phyloP scores from a whole-genome alignment of 2,329 filamentous ascomycete species.

The Bipolaris zeicola region DNA sequence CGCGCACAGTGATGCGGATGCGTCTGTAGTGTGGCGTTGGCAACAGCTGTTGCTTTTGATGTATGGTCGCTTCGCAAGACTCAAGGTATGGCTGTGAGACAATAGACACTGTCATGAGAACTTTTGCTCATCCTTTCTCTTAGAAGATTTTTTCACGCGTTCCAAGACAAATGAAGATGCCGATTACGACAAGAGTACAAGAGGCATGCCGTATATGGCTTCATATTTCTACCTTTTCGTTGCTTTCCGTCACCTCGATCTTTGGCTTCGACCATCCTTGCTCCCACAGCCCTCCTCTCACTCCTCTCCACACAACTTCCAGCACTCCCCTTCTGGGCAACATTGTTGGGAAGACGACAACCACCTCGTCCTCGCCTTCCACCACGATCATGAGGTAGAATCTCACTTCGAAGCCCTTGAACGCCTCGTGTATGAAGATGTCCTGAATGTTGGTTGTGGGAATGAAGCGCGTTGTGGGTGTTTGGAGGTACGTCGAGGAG shows the following conservation, averaged over 20 bases:
- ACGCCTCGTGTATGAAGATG: conserved; percentile 93
- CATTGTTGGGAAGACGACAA: conserved; percentile 91
- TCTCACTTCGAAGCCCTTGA: conserved; percentile 85
- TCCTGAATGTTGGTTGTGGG: conserved; percentile 92
- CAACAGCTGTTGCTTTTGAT: neutral
- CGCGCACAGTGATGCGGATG: neutral
- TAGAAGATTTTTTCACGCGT: neutral
- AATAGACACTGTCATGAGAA: conserved; percentile 1
- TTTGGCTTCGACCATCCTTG: conserved; percentile 23
- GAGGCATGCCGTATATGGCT: neutral
- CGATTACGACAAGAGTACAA: neutral
- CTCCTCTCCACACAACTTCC: conserved; percentile 88
- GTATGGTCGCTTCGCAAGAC: conserved; percentile 1
- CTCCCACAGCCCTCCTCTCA: conserved; percentile 81
- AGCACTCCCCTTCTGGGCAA: conserved; percentile 76
- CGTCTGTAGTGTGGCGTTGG: neutral
- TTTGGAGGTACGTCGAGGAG: conserved; percentile 69
- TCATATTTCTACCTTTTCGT: neutral
- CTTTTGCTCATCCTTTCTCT: conserved; percentile 11
- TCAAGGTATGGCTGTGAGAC: conserved; percentile 16
- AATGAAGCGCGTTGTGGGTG: conserved; percentile 73
- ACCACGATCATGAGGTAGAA: conserved; percentile 92
- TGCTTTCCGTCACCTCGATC: neutral
- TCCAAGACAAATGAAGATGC: neutral
- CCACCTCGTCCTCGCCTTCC: conserved; percentile 82